Evolutionary conservation across 2,329 filamentous ascomycete genomes (phyloP), one percentile per base, ranked within the genome.

Genomic region (Coniochaeta hoffmannii): DNA sequence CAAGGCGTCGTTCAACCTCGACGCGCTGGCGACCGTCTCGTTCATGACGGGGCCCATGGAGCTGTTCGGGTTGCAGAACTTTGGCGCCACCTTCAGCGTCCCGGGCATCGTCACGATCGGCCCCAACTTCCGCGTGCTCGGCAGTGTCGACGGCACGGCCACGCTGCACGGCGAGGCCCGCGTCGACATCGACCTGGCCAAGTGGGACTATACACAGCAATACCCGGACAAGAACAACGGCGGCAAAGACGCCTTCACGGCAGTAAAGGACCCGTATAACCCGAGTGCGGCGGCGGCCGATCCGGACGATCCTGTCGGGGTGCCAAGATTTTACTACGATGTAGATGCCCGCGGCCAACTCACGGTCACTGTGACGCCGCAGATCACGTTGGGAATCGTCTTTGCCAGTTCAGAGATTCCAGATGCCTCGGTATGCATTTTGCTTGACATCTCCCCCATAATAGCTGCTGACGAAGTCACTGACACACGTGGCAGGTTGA

Each of bases 21-120:
- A 73, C 73, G 54, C 68, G 71, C n/a, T n/a, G n/a, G n/a, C n/a
- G n/a, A n/a, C n/a, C n/a, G 36, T 22, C 44, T 6, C 32, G 32
- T 60, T 58, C 31, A 24, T 24, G 32, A 56, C 30, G 17, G 15
- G 31, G 19, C 49, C 41, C 6, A 24, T 56, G 10, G 55, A 55
- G 36, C 22, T 59, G 28, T 17, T 56, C 12, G 56, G 55, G 9
- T 22, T 55, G 19, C 54, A 56, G 38, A 54, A 17, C 26, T 46
- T 58, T 30, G 59, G 59, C 5, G 60, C 59, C 12, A 57, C 54
- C 31, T 57, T 62, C 31, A 51, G 36, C 22, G 46, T 62, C 14
- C 57, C 60, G 9, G 60, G 60, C 17, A 53, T 62, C 55, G 56
- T 58, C 9, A 62, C 59, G 30, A 55, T 62, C 28, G 60, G 60